A percentile compares a stretch with the other conserved stretches of the same genome.
phyloP scores from a whole-genome alignment of 164 flowering plant genomes.

The Brasenia schreberi region DNA sequence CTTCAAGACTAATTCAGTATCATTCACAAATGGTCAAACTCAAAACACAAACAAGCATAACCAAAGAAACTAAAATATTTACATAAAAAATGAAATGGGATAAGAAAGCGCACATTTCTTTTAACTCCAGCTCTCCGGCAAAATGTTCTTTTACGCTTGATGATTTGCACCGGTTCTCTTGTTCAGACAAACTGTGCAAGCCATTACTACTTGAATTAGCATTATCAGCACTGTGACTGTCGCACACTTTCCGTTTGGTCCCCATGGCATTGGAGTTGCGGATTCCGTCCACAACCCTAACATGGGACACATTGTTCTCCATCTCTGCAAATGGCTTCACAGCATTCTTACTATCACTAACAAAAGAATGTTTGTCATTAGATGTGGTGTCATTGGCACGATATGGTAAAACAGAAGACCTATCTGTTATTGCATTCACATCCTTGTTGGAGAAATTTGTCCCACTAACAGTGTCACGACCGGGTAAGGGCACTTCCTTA shows the following conservation, averaged over 20 bases:
- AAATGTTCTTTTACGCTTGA: background rate
- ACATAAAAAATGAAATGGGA: background rate
- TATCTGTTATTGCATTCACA: constrained; percentile 15
- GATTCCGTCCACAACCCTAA: background rate
- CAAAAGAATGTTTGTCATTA: background rate
- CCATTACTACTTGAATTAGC: background rate
- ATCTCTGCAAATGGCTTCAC: background rate
- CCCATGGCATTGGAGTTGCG: background rate
- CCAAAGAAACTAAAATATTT: too few relatives aligned
- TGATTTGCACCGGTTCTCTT: background rate
- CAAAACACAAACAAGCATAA: background rate
- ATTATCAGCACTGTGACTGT: background rate
- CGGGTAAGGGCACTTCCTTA: constrained; percentile 7
- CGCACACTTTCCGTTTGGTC: background rate
- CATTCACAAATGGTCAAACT: background rate
- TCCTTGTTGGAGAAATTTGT: constrained; percentile 12
- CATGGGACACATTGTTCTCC: background rate
- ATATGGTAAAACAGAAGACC: constrained; percentile 6
- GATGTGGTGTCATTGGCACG: background rate
- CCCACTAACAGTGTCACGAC: constrained; percentile 14
- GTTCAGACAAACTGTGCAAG: background rate
- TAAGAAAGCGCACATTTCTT: background rate
- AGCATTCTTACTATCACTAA: background rate
- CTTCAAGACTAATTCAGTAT: background rate
- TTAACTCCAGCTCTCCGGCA: background rate